phyloP scores from a whole-genome alignment of 495 filamentous ascomycete genomes.

The Podospora fimiseda region DNA sequence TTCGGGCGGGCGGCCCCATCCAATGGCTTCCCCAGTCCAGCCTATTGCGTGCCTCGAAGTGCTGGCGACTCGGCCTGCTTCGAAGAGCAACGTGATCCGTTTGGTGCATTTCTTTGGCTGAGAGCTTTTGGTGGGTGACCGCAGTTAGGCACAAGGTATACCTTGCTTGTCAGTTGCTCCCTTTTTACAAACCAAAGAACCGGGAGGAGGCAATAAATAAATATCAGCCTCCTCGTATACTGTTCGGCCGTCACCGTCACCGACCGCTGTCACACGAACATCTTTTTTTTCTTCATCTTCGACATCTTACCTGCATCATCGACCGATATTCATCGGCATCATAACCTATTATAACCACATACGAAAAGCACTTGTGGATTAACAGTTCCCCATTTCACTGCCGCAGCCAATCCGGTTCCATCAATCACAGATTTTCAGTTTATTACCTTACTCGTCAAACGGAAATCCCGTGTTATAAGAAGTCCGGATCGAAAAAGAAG shows the following conservation, averaged over 20 bases:
- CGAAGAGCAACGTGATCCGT: constrained; percentile 15
- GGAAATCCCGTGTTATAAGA: no score
- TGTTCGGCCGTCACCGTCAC: not conserved
- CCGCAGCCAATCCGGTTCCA: no score
- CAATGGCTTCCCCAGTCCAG: not conserved
- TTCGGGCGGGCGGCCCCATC: not conserved
- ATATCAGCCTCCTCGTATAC: not conserved
- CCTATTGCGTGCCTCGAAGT: not conserved
- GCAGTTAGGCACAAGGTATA: not conserved
- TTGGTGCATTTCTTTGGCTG: constrained; percentile 11
- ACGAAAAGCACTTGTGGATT: no score
- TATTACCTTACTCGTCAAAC: no score
- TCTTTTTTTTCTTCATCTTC: not conserved
- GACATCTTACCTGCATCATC: not conserved
- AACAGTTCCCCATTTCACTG: no score
- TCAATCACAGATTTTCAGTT: no score
- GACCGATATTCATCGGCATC: no score
- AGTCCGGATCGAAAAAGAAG: no score
- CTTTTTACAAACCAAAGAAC: no score
- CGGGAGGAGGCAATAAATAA: no score
- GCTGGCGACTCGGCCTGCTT: constrained; percentile 9
- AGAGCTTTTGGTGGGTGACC: not conserved
- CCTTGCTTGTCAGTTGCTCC: not conserved
- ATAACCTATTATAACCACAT: no score
- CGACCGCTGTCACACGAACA: not conserved